Conservation (phyloP, 2,329 filamentous ascomycete species). For the Botrytis porri region DNA sequence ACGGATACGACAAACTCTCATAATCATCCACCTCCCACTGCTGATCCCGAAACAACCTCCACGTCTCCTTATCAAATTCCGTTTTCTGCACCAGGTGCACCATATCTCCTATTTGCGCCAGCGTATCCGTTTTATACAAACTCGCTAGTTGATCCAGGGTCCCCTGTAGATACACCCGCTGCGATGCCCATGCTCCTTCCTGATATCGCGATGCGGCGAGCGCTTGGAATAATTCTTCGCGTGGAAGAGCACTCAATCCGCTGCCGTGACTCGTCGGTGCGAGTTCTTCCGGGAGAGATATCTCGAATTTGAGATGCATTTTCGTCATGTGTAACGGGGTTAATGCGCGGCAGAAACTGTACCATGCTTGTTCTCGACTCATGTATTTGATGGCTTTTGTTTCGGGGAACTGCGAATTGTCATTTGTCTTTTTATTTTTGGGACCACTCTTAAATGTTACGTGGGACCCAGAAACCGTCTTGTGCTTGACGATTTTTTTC, state of each 20-base stretch:
- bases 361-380: background rate
- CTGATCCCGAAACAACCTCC: background rate
- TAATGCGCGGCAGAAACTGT: background rate
- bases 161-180: background rate
- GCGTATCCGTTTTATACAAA: background rate
- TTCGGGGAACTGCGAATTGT: rapidly evolving
- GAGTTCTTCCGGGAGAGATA: rapidly evolving
- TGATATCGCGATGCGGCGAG: background rate
- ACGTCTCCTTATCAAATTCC: background rate
- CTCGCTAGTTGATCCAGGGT: background rate
- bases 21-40: background rate
- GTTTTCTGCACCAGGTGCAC: background rate
- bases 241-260: background rate
- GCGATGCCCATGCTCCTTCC: background rate
- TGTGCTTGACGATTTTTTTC: background rate
- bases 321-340: rapidly evolving
- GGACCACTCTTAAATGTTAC: background rate
- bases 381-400: background rate
- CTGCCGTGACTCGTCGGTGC: background rate
- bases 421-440: rapidly evolving
- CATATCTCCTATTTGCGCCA: background rate
- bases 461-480: background rate
- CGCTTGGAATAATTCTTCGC: background rate
- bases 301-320: background rate
- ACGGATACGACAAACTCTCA: background rate